Conservation (phyloP, 2,329 filamentous ascomycete species). For the Endoconidiophora laricicola region DNA sequence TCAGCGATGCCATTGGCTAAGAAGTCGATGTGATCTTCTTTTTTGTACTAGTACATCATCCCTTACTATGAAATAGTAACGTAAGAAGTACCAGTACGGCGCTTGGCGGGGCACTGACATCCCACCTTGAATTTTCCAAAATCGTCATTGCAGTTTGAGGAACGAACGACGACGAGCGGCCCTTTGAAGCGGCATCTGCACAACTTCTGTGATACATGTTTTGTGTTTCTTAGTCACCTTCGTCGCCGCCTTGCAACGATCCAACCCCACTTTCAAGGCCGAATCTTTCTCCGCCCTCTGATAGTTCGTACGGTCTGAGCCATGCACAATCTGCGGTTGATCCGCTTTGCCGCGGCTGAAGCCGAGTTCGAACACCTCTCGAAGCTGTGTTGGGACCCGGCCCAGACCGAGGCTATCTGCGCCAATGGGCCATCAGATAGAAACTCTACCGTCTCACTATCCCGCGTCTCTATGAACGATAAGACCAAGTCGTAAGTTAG, state of each 20-base stretch:
- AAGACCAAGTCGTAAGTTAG: conserved; percentile 25
- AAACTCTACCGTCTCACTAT: conserved; percentile 55
- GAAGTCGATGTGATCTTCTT: not conserved
- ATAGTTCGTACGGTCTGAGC: conserved; percentile 5
- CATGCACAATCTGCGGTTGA: conserved; percentile 82
- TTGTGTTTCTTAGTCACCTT: not conserved
- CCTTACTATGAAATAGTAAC: no score
- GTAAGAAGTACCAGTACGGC: no score
- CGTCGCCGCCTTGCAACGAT: not conserved
- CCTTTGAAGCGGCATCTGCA: not conserved
- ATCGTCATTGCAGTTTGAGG: no score
- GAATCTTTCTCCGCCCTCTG: not conserved
- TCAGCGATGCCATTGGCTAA: conserved; percentile 4
- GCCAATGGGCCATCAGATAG: conserved; percentile 64
- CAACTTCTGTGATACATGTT: no score
- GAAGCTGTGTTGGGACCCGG: conserved; percentile 71
- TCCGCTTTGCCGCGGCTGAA: conserved; percentile 51
- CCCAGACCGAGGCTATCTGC: conserved; percentile 61
- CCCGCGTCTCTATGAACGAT: conserved; percentile 33
- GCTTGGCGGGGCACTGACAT: no score
- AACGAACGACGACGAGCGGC: no score
- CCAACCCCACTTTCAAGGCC: not conserved
- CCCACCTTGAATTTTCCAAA: no score
- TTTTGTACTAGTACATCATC: not conserved
- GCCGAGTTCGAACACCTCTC: conserved; percentile 40